Percentiles rank a stretch among this genome's conserved stretches.
Conservation (phyloP, 192 early-diverging fungal species). For the Dissophora globulifera region DNA sequence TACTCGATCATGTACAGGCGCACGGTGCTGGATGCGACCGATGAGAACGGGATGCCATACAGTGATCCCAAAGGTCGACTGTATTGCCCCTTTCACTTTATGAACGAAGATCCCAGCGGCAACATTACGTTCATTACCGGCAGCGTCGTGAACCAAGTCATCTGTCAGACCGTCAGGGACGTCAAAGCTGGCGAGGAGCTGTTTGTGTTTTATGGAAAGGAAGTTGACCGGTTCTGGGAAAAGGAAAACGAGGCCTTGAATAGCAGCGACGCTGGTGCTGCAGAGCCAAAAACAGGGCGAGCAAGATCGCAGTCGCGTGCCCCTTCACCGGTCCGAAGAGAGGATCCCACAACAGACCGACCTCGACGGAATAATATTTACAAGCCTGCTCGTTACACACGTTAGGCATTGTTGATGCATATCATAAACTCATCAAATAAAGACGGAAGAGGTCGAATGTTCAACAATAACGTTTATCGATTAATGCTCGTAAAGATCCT, state of each 20-base stretch:
- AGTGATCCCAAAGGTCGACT: slow-evolving; percentile 69
- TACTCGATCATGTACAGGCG: slow-evolving; percentile 94
- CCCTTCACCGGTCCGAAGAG: slow-evolving; percentile 21
- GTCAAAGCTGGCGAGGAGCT: slow-evolving; percentile 85
- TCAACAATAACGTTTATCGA: no score
- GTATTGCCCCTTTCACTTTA: slow-evolving; percentile 94
- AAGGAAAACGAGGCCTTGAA: slow-evolving; percentile 16
- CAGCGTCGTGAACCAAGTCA: slow-evolving; percentile 86
- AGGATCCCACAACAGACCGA: slow-evolving; percentile 17
- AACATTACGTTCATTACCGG: slow-evolving; percentile 87
- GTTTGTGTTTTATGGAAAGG: slow-evolving; percentile 90
- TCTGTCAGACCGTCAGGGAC: slow-evolving; percentile 77
- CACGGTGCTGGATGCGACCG: slow-evolving; percentile 91
- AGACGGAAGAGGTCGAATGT: no score
- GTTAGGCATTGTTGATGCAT: slow-evolving; percentile 1
- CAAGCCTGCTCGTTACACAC: slow-evolving; percentile 47
- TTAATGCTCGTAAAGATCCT: no score
- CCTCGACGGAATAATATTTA: slow-evolving; percentile 39
- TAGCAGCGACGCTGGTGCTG: background rate
- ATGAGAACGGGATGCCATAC: slow-evolving; percentile 82
- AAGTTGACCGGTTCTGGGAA: slow-evolving; percentile 87
- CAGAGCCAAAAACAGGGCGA: slow-evolving; percentile 9
- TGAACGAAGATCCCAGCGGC: slow-evolving; percentile 75
- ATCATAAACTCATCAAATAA: background rate
- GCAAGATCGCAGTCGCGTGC: slow-evolving; percentile 22